These are phyloP conservation scores for Sisymbrium irio DNA, from an alignment of 345 rosid species.

Conservation along the genomic window DNA sequence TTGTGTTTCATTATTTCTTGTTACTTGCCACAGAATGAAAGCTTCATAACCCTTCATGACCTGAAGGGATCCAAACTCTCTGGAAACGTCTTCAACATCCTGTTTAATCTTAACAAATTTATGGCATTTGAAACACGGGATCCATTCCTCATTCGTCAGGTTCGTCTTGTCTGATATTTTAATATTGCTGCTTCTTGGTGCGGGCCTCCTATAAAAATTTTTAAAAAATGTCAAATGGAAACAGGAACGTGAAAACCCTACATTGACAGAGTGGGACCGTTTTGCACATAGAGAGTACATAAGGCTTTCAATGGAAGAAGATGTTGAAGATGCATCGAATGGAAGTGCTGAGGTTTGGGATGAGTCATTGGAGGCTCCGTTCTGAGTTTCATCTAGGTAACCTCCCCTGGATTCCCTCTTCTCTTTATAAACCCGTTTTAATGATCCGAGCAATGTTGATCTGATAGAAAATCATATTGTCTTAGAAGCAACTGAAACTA, in stretches of 20 bases:
- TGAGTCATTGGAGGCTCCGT: conserved; percentile 96
- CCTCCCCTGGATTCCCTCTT: not conserved
- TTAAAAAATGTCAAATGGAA: conserved; percentile 15
- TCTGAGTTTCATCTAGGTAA: conserved; percentile 54
- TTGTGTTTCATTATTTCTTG: conserved; percentile 16
- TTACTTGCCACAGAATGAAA: conserved; percentile 55
- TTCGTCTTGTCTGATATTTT: conserved; percentile 8
- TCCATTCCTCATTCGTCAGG: conserved; percentile 97
- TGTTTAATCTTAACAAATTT: conserved; percentile 93
- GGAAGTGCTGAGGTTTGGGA: conserved; percentile 99
- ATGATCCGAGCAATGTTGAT: not conserved
- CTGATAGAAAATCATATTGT: not conserved
- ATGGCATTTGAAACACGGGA: conserved; percentile 98
- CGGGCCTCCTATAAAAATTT: not conserved
- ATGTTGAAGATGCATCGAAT: conserved; percentile 94
- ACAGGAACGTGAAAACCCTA: conserved; percentile 95
- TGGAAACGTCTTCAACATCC: conserved; percentile 88
- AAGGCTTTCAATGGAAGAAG: conserved; percentile 98
- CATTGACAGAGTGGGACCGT: conserved; percentile 97
- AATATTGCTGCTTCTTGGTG: not conserved
- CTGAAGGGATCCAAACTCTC: conserved; percentile 84
- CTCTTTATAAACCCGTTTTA: not conserved
- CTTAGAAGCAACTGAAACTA: not conserved
- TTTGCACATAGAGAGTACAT: conserved; percentile 98
- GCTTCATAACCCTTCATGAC: conserved; percentile 62